Evolutionary conservation across 805 yeast genomes (phyloP), one percentile per base, ranked within the genome.

Genomic region (Candida taoyuanica): DNA sequence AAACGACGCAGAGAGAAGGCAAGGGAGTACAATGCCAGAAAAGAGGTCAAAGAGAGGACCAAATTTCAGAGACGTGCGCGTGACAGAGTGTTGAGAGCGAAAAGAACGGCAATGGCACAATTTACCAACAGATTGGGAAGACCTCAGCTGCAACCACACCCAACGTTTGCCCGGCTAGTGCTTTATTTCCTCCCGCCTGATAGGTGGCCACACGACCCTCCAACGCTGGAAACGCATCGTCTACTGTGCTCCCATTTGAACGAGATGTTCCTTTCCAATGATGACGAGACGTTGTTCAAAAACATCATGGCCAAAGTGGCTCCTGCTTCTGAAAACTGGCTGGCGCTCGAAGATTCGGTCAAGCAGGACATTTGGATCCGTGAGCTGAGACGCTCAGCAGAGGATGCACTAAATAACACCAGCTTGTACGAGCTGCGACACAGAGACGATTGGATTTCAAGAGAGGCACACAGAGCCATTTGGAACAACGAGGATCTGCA

Each of bases 131-230:
- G 46, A 5, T 40, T 72, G 25, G 65, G 65, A 8, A 46, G 50
- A 16, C 76, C 77, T 2, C 31, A 45, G 7, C 42, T 73, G 12
- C 67, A 68, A 8, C 58, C 63, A 3, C 65, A 68, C 37, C 73
- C 78, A 12, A 61, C 75, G 4, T 74, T 74, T 52, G 73, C 78
- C 12, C 53, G 71, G 49, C 50, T 73, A 51, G 74, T 71, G 9
- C 50, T 73, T 5, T 71, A 64, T 42, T 71, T 73, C 46, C 48
- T 71, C 3, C 64, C 71, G 1, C 67, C 74, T 3, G 42, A 55
- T 8, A 54, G 56, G 15, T 73, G 79, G 79, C 79, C 79, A 0
- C 68, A 67, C 37, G 75, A 69, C 39, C 75, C 75, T 2, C 78
- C 78, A 14, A 70, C 74, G 2, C 49, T 58, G 35, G 71, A 69